Evolutionary conservation across 2,329 filamentous ascomycete species (phyloP), one percentile per base, ranked within the genome.

Genomic region (Sporothrix protearum): DNA sequence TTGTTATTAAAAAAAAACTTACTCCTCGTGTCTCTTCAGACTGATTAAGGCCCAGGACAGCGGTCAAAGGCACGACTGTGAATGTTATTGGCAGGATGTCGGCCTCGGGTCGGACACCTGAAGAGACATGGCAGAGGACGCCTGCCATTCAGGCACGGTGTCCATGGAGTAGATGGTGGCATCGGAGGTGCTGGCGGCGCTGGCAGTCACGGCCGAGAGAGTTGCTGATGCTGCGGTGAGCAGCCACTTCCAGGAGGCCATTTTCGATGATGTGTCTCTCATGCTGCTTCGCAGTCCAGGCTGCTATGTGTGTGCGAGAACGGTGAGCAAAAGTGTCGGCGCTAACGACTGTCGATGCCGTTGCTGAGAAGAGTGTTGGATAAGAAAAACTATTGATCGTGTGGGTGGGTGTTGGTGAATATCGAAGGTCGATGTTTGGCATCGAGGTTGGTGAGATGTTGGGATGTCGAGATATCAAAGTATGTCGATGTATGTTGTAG

Each of bases 41-140:
- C 71, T 78, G 78, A 67, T 86, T 85, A 68, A 84, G 73, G 1
- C 83, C 85, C 49, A 82, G 74, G 9, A 75, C 78, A 51, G 75
- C 70, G 0, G 84, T 86, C 72, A 85, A 78, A 14, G 85, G 85
- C 49, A 85, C 81, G 22, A 86, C 80, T 25, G 80, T 79, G 73
- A 82, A 85, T 19, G 82, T 76, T 49, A 80, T 68, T 1, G 78
- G 73, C 5, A 76, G 51, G 28, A 75, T 73, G 4, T 77, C 77
- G 8, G 73, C 75, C 12, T 71, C 73, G 63, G 71, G 49, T 77
- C 71, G 47, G 76, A 73, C 66, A 85, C 74, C 53, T 78, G 77
- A 64, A 86, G 78, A 55, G 81, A 79, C 80, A 86, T 81, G 64
- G 79, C 78, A 49, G 80, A 82, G 25, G 78, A 76, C 2, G 76